These are phyloP conservation scores for Sclerotinia borealis DNA, from an alignment of 2,329 filamentous ascomycete genomes.

Conservation along the genomic window DNA sequence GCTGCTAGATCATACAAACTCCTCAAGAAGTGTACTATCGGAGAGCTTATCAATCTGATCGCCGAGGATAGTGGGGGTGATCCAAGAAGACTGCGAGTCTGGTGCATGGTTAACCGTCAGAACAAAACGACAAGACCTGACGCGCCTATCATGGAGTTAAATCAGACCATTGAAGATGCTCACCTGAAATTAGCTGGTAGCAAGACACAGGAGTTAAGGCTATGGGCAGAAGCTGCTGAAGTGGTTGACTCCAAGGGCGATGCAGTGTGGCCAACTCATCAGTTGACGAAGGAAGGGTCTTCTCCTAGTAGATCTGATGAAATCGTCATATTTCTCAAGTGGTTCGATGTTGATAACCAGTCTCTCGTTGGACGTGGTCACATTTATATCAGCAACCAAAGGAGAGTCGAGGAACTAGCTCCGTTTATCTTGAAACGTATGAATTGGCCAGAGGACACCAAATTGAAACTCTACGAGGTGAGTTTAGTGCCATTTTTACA, in stretches of 20 bases:
- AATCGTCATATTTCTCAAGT: conserved; percentile 86
- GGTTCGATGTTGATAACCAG: conserved; percentile 77
- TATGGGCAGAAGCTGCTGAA: conserved; percentile 80
- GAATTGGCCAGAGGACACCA: conserved; percentile 73
- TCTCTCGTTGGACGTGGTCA: conserved; percentile 71
- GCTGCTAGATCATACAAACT: conserved; percentile 68
- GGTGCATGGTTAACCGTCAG: conserved; percentile 97
- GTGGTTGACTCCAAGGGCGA: conserved; percentile 62
- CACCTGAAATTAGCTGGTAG: conserved; percentile 60
- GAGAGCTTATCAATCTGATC: conserved; percentile 66
- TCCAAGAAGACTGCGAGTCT: conserved; percentile 68
- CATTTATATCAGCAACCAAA: conserved; percentile 79
- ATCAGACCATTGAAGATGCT: conserved; percentile 73
- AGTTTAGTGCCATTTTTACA: conserved; percentile 17
- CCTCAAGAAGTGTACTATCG: conserved; percentile 67
- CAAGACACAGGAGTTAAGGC: conserved; percentile 60
- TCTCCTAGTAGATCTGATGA: conserved; percentile 50
- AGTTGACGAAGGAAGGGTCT: conserved; percentile 50
- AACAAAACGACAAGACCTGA: conserved; percentile 95
- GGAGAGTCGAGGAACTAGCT: conserved; percentile 80
- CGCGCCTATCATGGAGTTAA: conserved; percentile 70
- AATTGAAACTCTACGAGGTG: conserved; percentile 72
- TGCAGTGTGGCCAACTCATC: conserved; percentile 63
- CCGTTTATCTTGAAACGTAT: conserved; percentile 74
- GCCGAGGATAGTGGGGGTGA: conserved; percentile 65